phyloP scores from a whole-genome alignment of 768 basidiomycete species.

The Lenzites betulinus region DNA sequence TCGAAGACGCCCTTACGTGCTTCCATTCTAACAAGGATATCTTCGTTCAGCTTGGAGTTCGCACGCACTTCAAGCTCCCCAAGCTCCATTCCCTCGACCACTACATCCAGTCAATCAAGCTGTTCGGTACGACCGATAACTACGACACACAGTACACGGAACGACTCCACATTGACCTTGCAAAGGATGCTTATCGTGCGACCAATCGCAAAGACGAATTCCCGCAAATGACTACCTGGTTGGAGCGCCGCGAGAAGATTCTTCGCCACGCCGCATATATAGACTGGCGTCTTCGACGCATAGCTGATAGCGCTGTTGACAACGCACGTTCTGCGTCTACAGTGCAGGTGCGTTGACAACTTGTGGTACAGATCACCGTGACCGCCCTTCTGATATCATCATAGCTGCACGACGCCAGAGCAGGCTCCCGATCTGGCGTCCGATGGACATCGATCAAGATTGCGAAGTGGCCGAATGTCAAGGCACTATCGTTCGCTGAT shows the following conservation, averaged over 20 bases:
- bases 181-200: slow-evolving; percentile 30
- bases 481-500: slow-evolving; percentile 3
- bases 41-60: slow-evolving; percentile 34
- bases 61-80: slow-evolving; percentile 14
- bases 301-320: no score
- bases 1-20: slow-evolving; percentile 11
- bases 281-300: slow-evolving; percentile 2
- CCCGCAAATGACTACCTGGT: slow-evolving; percentile 16
- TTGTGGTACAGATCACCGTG: no score
- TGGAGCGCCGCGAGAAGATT: slow-evolving; percentile 15
- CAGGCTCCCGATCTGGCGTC: not conserved
- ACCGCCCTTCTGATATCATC: no score
- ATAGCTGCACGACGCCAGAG: no score
- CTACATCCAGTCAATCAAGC: slow-evolving; percentile 10
- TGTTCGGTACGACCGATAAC: slow-evolving; percentile 7
- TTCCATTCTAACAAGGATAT: slow-evolving; percentile 41
- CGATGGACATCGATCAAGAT: slow-evolving; percentile 1
- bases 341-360: no score
- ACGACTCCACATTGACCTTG: slow-evolving; percentile 21
- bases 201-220: slow-evolving; percentile 24
- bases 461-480: not conserved
- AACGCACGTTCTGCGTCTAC: no score
- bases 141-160: slow-evolving; percentile 16
- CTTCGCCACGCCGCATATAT: slow-evolving; percentile 36
- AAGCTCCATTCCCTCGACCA: slow-evolving; percentile 17